Evolutionary conservation across 805 yeast genomes (phyloP), one percentile per base, ranked within the genome.

Genomic region (Kodamaea sagamina): DNA sequence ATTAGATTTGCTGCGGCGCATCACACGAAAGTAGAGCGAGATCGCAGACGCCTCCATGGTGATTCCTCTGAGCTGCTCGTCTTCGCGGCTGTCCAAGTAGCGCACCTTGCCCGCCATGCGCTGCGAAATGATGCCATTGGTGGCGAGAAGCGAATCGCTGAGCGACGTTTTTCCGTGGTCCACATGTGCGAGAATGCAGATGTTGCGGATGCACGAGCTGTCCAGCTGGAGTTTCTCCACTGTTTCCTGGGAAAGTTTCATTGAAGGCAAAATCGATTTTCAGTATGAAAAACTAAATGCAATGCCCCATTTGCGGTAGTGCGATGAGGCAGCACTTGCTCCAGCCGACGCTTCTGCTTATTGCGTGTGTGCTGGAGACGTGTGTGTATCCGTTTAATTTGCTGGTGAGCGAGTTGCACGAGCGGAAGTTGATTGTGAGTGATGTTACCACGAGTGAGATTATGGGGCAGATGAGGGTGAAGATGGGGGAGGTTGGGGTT

Each of bases 31-130:
- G 58, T 86, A 90, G n/a, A 93, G 68, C 0, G 97, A 90, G 16
- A 93, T 89, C 0, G 98, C 98, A 31, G 96, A 85, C 0, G 96
- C 82, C 53, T 93, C 97, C 98, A 93, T 93, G 0, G 99, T 93
- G 49, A 93, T 93, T 12, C 99, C 99, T 61, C 99, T 75, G 29
- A 83, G 67, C 61, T 93, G 99, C 61, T 93, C 99, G 65, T 93
- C 99, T 29, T 89, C 93, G 54, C 99, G 71, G 0, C 97, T 85
- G 58, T 93, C 99, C 41, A 93, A 69, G 58, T 85, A 93, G 47
- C 99, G 72, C 41, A 93, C 89, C 59, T 89, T 90, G 24, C 99
- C 99, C 1, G 97, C 99, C 78, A 90, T 75, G 58, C 92, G 75
- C 52, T 86, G 96, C 0, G 99, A 92, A 35, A 93, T 89, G 61